phyloP scores from a whole-genome alignment of 2,329 filamentous ascomycete species.

The Beauveria brongniartii region DNA sequence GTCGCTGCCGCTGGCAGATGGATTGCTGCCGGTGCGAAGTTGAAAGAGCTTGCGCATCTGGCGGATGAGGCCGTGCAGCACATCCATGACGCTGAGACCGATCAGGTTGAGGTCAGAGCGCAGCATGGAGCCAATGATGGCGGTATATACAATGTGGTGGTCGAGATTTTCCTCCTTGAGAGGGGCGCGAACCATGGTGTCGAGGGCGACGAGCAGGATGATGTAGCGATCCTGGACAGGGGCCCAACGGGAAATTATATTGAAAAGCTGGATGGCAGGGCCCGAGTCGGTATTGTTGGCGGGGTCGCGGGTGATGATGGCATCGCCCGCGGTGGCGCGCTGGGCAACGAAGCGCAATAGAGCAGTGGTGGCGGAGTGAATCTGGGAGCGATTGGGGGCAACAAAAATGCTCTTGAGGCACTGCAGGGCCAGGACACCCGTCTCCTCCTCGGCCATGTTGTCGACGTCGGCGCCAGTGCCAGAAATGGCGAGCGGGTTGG shows the following conservation, averaged over 20 bases:
- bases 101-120: slow-evolving; percentile 89
- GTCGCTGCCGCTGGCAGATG: slow-evolving; percentile 24
- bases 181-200: slow-evolving; percentile 60
- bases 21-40: slow-evolving; percentile 36
- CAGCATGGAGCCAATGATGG: slow-evolving; percentile 73
- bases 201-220: slow-evolving; percentile 75
- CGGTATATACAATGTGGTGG: slow-evolving; percentile 66
- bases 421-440: slow-evolving; percentile 73
- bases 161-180: slow-evolving; percentile 63
- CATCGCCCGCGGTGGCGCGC: slow-evolving; percentile 43
- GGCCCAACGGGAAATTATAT: slow-evolving; percentile 75
- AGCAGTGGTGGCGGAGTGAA: slow-evolving; percentile 65
- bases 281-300: slow-evolving; percentile 41
- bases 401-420: slow-evolving; percentile 82
- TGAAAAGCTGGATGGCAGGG: slow-evolving; percentile 79
- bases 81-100: slow-evolving; percentile 91
- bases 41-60: slow-evolving; percentile 74
- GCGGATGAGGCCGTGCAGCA: slow-evolving; percentile 75
- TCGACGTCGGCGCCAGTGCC: slow-evolving; percentile 73
- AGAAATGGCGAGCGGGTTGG: slow-evolving; percentile 58
- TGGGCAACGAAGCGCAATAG: slow-evolving; percentile 68
- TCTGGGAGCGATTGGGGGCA: slow-evolving; percentile 72
- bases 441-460: slow-evolving; percentile 81
- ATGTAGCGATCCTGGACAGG: slow-evolving; percentile 92
- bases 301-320: slow-evolving; percentile 42